phyloP scores from a whole-genome alignment of 306 rosid species.

The Dicorynia guianensis region DNA sequence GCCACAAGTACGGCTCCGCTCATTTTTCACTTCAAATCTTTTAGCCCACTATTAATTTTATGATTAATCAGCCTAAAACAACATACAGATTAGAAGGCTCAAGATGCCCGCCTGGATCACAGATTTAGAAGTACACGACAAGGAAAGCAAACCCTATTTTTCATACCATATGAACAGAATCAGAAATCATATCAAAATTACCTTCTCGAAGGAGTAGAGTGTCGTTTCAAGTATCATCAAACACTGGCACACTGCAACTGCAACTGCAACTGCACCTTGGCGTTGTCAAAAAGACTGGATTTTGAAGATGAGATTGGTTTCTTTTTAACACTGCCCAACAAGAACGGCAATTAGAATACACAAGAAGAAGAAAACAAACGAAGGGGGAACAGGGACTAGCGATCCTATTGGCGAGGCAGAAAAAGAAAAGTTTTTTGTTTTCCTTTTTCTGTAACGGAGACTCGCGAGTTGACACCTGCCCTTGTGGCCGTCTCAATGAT shows the following conservation, averaged over 20 bases:
- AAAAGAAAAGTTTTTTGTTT: slow-evolving; percentile 30
- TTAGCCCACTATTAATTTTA: not conserved
- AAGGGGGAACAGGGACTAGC: slow-evolving; percentile 9
- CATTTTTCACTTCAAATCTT: slow-evolving; percentile 52
- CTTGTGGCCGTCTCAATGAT: slow-evolving; percentile 37
- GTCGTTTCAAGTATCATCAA: slow-evolving; percentile 24
- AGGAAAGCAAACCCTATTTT: slow-evolving; percentile 29
- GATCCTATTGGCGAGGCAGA: slow-evolving; percentile 42
- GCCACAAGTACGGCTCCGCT: slow-evolving; percentile 83
- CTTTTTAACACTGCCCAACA: slow-evolving; percentile 1
- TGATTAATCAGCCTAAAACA: slow-evolving; percentile 37
- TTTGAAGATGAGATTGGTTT: not conserved
- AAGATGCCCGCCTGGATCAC: slow-evolving; percentile 14
- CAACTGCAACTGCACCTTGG: not conserved
- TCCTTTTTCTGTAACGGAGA: slow-evolving; percentile 38
- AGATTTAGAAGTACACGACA: not conserved
- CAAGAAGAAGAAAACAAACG: slow-evolving; percentile 14
- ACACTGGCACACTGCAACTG: slow-evolving; percentile 16
- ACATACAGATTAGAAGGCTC: slow-evolving; percentile 34
- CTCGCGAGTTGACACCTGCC: slow-evolving; percentile 62
- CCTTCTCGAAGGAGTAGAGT: slow-evolving; percentile 27
- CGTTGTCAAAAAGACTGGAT: not conserved
- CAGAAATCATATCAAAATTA: not conserved
- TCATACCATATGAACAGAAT: slow-evolving; percentile 17
- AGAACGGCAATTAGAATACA: not conserved